Evolutionary conservation across 2,329 filamentous ascomycete genomes (phyloP).

Genomic region (Annulohypoxylon truncatum): DNA sequence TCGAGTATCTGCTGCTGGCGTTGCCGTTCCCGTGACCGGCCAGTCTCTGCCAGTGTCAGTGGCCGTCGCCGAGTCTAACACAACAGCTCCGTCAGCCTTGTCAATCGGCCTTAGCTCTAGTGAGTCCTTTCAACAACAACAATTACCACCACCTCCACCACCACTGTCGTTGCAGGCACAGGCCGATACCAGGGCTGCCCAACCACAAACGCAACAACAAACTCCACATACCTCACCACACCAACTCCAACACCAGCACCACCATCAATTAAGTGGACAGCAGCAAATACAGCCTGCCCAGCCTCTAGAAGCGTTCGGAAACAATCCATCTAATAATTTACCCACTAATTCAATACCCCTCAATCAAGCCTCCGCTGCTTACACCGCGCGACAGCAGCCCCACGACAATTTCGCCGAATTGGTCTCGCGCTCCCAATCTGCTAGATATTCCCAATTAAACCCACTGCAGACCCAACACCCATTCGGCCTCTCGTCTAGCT

Average conservation of each 20-base stretch:
- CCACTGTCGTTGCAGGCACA: conserved; percentile 33
- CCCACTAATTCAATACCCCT: conserved; percentile 52
- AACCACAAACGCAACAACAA: conserved; percentile 47
- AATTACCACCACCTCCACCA: conserved; percentile 49
- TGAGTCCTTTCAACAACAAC: conserved; percentile 59
- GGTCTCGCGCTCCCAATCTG: conserved; percentile 64
- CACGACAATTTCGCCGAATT: conserved; percentile 60
- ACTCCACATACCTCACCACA: conserved; percentile 33
- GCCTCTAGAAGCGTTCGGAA: conserved; percentile 45
- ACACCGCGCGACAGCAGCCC: conserved; percentile 50
- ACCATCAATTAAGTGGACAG: conserved; percentile 46
- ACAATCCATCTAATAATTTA: conserved; percentile 44
- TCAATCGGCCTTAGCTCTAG: conserved; percentile 60
- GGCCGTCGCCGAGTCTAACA: conserved; percentile 41
- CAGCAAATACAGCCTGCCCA: conserved; percentile 46
- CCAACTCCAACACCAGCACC: conserved; percentile 46
- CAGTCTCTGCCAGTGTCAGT: conserved; percentile 20
- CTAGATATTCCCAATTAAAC: conserved; percentile 57
- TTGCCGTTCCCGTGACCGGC: conserved; percentile 30
- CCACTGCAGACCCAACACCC: conserved; percentile 51
- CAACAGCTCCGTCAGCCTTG: conserved; percentile 59
- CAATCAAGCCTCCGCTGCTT: conserved; percentile 53
- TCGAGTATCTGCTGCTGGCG: conserved; percentile 44
- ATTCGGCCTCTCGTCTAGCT: conserved; percentile 54
- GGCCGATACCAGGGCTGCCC: conserved; percentile 28